phyloP scores from a whole-genome alignment of 75 land plant genomes.

The Gnetum montanum region DNA sequence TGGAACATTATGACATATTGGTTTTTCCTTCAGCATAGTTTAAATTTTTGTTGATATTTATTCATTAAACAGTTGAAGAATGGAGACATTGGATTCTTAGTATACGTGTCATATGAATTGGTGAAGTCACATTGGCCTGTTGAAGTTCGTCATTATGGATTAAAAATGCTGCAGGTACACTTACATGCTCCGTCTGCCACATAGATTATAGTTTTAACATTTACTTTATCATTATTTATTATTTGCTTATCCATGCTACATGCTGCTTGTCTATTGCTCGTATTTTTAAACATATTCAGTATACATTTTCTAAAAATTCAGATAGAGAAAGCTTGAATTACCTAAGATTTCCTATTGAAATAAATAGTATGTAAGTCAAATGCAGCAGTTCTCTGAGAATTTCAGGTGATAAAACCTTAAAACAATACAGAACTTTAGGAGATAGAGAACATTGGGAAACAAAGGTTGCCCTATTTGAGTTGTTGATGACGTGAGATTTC shows the following conservation, averaged over 20 bases:
- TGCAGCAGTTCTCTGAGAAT: not conserved
- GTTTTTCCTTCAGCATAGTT: too few species aligned
- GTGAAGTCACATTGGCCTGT: slow-evolving; percentile 66
- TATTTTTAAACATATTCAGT: too few species aligned
- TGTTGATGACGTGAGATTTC: too few species aligned
- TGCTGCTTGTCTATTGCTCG: not conserved
- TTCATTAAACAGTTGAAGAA: slow-evolving; percentile 74
- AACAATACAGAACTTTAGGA: too few species aligned
- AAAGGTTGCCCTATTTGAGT: too few species aligned
- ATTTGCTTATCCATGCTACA: slow-evolving; percentile 5
- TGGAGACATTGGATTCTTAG: slow-evolving; percentile 73
- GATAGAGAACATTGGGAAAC: too few species aligned
- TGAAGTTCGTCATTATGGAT: slow-evolving; percentile 84
- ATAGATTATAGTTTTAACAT: not conserved
- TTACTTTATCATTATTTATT: not conserved
- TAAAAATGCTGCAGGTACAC: slow-evolving; percentile 81
- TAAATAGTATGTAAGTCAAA: not conserved
- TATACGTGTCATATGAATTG: slow-evolving; percentile 53
- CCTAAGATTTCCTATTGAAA: not conserved
- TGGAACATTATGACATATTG: too few species aligned
- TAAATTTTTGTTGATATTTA: too few species aligned
- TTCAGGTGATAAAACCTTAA: too few species aligned
- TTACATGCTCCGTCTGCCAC: too few species aligned
- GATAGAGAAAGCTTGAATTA: too few species aligned
- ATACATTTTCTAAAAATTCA: too few species aligned